phyloP scores from a whole-genome alignment of 306 rosid genomes.

The Sicyos edulis region DNA sequence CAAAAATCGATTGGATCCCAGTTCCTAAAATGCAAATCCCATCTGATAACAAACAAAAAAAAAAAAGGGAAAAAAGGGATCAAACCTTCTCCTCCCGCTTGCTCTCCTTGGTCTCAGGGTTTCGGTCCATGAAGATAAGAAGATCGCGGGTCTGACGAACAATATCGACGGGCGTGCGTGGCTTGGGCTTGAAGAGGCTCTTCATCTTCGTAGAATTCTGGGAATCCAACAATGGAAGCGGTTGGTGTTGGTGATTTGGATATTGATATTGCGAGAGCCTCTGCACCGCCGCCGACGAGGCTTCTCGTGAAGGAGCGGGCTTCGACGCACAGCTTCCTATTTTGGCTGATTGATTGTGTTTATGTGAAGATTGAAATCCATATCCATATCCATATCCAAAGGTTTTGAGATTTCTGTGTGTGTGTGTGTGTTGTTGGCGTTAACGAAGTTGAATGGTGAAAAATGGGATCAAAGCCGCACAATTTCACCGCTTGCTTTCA shows the following conservation, averaged over 20 bases:
- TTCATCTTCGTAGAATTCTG: conserved; percentile 47
- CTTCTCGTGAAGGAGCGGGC: conserved; percentile 27
- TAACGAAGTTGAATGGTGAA: too few species aligned
- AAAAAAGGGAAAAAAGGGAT: neutral
- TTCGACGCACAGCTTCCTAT: conserved; percentile 41
- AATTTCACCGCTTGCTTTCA: too few species aligned
- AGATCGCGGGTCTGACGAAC: conserved; percentile 93
- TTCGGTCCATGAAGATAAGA: conserved; percentile 48
- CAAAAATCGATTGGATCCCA: neutral
- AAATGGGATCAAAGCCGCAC: too few species aligned
- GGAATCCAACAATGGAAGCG: neutral
- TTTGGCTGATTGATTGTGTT: neutral
- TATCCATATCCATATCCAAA: neutral
- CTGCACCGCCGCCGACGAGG: conserved; percentile 36
- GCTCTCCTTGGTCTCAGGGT: conserved; percentile 53
- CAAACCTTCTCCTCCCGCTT: conserved; percentile 90
- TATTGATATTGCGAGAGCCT: conserved; percentile 20
- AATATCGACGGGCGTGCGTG: conserved; percentile 72
- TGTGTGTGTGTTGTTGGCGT: too few species aligned
- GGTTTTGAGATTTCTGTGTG: neutral
- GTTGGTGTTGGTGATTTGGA: neutral
- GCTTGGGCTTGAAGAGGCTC: conserved; percentile 90
- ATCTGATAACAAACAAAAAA: neutral
- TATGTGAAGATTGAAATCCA: neutral
- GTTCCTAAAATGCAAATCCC: neutral